Evolutionary conservation across 352 stramenopile genomes (phyloP), one percentile per base, ranked within the genome.

Genomic region (Phytophthora fragariaefolia): DNA sequence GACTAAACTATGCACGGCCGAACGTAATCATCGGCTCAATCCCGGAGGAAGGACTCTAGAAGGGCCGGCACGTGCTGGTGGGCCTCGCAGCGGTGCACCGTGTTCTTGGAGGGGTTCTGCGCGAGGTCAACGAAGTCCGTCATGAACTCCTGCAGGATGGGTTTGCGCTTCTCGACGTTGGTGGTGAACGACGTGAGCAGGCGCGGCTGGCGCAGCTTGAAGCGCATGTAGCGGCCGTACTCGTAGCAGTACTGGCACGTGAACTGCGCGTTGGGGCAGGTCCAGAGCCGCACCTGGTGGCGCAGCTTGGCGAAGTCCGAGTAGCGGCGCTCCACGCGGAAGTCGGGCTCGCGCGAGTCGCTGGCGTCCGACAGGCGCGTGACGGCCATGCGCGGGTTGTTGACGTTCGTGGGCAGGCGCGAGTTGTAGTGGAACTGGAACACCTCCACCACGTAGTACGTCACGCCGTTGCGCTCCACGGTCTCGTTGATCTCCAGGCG

Each of bases 231-330:
- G 55, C 73, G 73, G 36, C 78, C 58, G 53, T 83, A 87, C 43
- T 84, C 73, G 69, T 85, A 71, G 71, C 83, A 91, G 55, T 85
- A 91, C 18, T 74, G 71, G 58, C 83, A 91, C 54, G 69, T 71
- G 65, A 75, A 83, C 50, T 82, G 66, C 42, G 70, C 64, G 54
- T 86, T 77, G 34, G 74, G 74, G 63, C 69, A 86, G 24, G 58
- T 63, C 74, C 73, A 85, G 23, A 66, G 58, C 45, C 66, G 74
- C 10, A 87, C 69, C 23, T 89, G 72, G 17, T 73, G 62, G 10
- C 79, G 75, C 40, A 92, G 61, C 54, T 76, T 73, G 26, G 67
- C 63, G 43, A 91, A 91, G 28, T 91, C 80, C 20, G 80, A 87
- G 65, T 86, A 91, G 34, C 80, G 80, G n/a, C 76, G 72, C 58